A percentile compares a stretch with the other conserved stretches of the same genome.
phyloP scores from a whole-genome alignment of 176 grass and related monocot genomes.

The Typha latifolia region DNA sequence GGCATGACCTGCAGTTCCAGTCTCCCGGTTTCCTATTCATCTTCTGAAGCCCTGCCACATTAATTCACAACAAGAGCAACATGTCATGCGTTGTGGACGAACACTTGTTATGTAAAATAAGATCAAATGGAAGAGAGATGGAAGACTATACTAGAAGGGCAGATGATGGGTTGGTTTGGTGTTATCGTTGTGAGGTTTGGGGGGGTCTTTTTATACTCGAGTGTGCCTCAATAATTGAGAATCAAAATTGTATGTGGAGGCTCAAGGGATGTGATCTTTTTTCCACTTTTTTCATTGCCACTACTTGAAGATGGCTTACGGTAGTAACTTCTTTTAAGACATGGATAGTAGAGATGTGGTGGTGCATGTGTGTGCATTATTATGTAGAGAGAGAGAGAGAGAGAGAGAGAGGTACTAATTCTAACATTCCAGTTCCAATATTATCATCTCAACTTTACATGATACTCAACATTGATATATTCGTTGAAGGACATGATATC shows the following conservation, averaged over 20 bases:
- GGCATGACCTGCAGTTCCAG: conserved; percentile 94
- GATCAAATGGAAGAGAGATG: background rate
- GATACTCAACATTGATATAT: conserved; percentile 14
- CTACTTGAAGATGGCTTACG: background rate
- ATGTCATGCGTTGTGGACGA: background rate
- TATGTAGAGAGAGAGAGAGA: conserved; percentile 22
- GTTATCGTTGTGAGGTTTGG: conserved; percentile 12
- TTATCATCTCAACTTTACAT: conserved; percentile 7
- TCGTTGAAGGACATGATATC: conserved; percentile 3
- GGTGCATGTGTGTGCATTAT: conserved; percentile 36
- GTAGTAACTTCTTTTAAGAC: conserved; percentile 83
- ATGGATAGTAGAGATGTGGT: conserved; percentile 25
- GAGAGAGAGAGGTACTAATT: background rate
- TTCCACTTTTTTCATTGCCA: conserved; percentile 24
- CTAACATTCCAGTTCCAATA: background rate
- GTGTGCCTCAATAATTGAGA: conserved; percentile 13
- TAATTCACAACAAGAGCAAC: conserved; percentile 15
- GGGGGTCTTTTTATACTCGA: conserved; percentile 28
- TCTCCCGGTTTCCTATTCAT: conserved; percentile 99
- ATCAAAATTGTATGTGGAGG: conserved; percentile 42
- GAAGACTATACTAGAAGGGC: conserved; percentile 13
- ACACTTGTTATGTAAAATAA: too few relatives aligned
- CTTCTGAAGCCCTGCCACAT: background rate
- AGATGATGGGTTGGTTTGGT: conserved; percentile 9
- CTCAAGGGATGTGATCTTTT: conserved; percentile 40